Evolutionary conservation across 352 stramenopile species (phyloP).

Genomic region (Globisporangium perplexum): DNA sequence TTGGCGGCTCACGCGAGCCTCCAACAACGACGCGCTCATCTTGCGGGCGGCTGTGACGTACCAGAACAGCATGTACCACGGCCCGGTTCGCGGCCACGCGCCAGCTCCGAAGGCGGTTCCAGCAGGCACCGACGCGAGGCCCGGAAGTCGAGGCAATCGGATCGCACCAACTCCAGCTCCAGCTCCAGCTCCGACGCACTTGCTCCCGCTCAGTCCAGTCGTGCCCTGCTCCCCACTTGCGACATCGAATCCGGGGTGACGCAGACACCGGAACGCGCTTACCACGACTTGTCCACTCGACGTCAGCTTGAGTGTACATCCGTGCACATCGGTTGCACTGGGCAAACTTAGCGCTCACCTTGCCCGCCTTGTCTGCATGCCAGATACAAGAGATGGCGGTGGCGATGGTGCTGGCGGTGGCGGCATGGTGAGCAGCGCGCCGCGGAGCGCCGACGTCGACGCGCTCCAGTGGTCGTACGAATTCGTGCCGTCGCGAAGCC

Average conservation of each 20-base stretch:
- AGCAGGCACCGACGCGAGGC: background rate
- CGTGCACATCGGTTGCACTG: no score
- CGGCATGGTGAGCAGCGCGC: constrained; percentile 8
- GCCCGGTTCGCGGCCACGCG: background rate
- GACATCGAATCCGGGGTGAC: background rate
- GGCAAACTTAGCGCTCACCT: no score
- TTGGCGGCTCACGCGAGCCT: constrained; percentile 4
- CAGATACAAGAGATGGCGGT: no score
- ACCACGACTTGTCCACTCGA: no score
- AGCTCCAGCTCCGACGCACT: no score
- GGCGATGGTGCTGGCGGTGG: no score
- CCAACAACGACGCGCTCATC: constrained; percentile 14
- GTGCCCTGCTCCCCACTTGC: no score
- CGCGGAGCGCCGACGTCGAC: background rate
- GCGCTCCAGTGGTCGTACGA: constrained; percentile 15
- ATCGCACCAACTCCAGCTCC: background rate
- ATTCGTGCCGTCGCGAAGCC: constrained; percentile 19
- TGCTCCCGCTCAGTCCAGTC: background rate
- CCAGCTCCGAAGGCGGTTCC: background rate
- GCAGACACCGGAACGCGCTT: no score
- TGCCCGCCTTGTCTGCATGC: no score
- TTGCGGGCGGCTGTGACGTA: constrained; percentile 21
- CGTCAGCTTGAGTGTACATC: no score
- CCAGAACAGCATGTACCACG: background rate
- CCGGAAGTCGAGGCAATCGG: background rate